phyloP scores from a whole-genome alignment of 2,329 filamentous ascomycete species.

The Trichophaea hybrida region DNA sequence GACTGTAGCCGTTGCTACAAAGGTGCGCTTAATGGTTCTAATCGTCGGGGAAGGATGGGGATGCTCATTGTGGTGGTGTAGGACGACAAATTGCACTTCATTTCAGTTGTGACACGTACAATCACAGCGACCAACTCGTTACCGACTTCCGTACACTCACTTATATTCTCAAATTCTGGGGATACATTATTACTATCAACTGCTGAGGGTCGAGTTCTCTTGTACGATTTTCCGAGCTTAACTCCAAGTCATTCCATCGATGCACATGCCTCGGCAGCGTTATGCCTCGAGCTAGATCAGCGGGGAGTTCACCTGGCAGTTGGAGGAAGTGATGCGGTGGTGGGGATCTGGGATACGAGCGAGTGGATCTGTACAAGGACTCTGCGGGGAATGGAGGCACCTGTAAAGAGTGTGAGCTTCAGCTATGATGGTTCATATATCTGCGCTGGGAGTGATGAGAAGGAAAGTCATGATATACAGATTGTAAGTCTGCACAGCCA shows the following conservation, averaged over 20 bases:
- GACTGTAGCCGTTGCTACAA: conserved; percentile 37
- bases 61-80: conserved; percentile 38
- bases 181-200: conserved; percentile 38
- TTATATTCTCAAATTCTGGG: conserved; percentile 39
- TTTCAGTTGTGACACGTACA: conserved; percentile 22
- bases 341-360: conserved; percentile 41
- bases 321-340: conserved; percentile 39
- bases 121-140: conserved; percentile 25
- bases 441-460: conserved; percentile 38
- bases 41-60: conserved; percentile 9
- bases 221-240: conserved; percentile 34
- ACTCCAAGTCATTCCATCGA: conserved; percentile 34
- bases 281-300: conserved; percentile 37
- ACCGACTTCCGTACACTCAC: conserved; percentile 36
- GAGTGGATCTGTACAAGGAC: conserved; percentile 41
- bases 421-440: conserved; percentile 41
- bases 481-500: conserved; percentile 19
- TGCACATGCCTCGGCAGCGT: conserved; percentile 38
- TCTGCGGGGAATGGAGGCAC: conserved; percentile 34
- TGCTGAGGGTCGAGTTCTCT: conserved; percentile 37
- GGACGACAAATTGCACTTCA: conserved; percentile 28
- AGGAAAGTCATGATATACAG: conserved; percentile 27
- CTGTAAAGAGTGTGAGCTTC: conserved; percentile 39
- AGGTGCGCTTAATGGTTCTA: conserved; percentile 30
- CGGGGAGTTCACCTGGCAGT: conserved; percentile 38